Base-by-base conservation (phyloP, 371 early-diverging fungal genomes). In the Lichtheimia ornata region DNA sequence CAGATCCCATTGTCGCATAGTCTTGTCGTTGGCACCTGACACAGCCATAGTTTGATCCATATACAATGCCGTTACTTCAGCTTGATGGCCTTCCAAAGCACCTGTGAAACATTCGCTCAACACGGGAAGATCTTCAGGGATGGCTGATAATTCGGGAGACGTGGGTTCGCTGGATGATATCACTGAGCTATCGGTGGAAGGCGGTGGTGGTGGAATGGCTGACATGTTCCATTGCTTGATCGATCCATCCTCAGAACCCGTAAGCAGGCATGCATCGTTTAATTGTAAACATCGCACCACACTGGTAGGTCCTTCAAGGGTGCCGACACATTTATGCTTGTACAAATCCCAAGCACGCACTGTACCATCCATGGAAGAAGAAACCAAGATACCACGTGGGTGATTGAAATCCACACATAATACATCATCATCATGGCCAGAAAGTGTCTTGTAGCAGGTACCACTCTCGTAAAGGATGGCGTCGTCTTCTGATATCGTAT, bases 1-100 rank as follows among this genome's bases (percentile, higher is more conserved):
- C 63, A 94, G 56, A 71, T 94, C 94, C 96, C 96, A 98, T 53
- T 94, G 89, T 44, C 88, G 85, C 65, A 95, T 89, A 3, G 95
- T 92, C 64, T 88, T 85, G 77, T 98, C 97, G 30, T 91, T 86
- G 7, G 92, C 85, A 18, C 95, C 96, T n/a, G 92, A 88, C 2
- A 83, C 86, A 45, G 78, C 65, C 13, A 63, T 68, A 2, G 71
- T 49, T 43, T 74, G 65, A 54, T 84, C 81, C 7, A 73, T 73
- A 64, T 84, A 70, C 2, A 88, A 22, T 41, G 84, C 83, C 4
- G 82, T 84, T 5, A 88, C 72, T 50, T 74, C 74, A 15, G 74
- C 82, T 28, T 64, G 70, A 43, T 88, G 89, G 2, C 86, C 86
- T 40, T 73, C 75, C 35, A 88, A 56, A 2, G 79, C 80, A 13